Evolutionary conservation across 2,329 filamentous ascomycete genomes (phyloP), one percentile per base, ranked within the genome.

Genomic region (Trichophyton rubrum): DNA sequence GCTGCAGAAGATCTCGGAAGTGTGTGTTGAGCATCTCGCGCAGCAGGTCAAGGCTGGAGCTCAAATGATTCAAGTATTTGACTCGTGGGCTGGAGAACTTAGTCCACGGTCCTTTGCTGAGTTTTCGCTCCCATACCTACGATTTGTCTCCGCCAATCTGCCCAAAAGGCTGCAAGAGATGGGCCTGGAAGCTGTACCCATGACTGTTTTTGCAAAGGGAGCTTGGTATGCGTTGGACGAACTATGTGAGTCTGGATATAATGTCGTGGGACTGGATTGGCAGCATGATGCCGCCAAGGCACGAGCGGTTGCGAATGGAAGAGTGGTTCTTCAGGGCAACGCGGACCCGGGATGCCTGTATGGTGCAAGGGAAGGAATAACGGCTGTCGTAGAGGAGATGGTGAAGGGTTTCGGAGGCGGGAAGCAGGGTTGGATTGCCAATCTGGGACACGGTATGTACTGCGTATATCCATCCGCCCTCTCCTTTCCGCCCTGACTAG

Each of bases 151-250:
- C 9, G 79, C 87, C 66, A 82, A 91, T 66, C 81, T 99, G 2
- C 92, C 92, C 1, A 80, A 78, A 67, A 85, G 84, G 63, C 77
- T 97, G 61, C 78, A 82, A 67, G 87, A 89, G 71, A 80, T 95
- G 70, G 85, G 85, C 0, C 76, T 92, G 59, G 88, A 91, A 61
- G 80, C 78, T 9, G 92, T 99, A 2, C 93, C 93, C 2, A 96
- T 97, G 91, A 95, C 91, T 3, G 90, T 97, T 24, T 99, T 99
- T 73, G 90, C 93, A 40, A 99, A 99, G 78, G 93, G 93, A 9
- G 92, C 93, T 9, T 97, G 93, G 89, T 93, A 95, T 74, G 90
- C 90, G 3, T 80, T 99, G 56, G 89, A 96, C 67, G 85, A 88
- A 35, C 82, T 93, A 20, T 96, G 91, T 77, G 79, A 90, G 69